Percentiles rank a stretch among this genome's conserved stretches.
These are phyloP conservation scores for Nidula niveotomentosa DNA, from an alignment of 1,284 basidiomycete species.

Conservation along the genomic window DNA sequence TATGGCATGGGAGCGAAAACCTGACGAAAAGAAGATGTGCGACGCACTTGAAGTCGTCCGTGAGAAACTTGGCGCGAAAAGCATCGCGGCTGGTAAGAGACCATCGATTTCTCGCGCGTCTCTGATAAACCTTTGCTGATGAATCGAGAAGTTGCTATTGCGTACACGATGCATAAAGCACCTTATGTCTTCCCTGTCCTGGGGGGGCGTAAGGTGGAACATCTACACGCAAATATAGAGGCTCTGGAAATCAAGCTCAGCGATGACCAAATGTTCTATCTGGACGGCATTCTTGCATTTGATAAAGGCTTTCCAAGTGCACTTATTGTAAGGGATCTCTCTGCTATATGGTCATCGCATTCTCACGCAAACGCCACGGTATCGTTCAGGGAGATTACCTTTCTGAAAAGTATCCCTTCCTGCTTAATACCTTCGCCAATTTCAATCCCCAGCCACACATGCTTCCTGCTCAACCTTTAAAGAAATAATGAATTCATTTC, in stretches of 20 bases:
- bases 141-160: constrained; percentile 28
- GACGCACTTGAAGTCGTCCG: too few species aligned
- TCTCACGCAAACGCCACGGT: constrained; percentile 12
- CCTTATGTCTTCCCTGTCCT: constrained; percentile 45
- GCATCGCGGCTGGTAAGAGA: too few species aligned
- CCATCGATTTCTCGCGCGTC: too few species aligned
- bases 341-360: too few species aligned
- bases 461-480: neutral
- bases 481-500: too few species aligned
- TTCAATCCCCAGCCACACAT: neutral
- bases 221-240: constrained; percentile 41
- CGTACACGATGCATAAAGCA: constrained; percentile 42
- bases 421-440: neutral
- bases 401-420: neutral
- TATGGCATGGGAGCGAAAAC: too few species aligned
- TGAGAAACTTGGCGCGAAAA: too few species aligned
- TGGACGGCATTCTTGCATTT: constrained; percentile 39
- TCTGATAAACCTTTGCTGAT: too few species aligned
- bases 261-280: constrained; percentile 34
- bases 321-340: constrained; percentile 13
- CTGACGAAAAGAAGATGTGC: too few species aligned
- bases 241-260: constrained; percentile 38
- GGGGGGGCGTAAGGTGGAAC: constrained; percentile 47
- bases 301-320: constrained; percentile 35
- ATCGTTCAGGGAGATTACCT: neutral